phyloP scores from a whole-genome alignment of 1,139 yeast genomes.

The Zygosaccharomyces pseudobailii region DNA sequence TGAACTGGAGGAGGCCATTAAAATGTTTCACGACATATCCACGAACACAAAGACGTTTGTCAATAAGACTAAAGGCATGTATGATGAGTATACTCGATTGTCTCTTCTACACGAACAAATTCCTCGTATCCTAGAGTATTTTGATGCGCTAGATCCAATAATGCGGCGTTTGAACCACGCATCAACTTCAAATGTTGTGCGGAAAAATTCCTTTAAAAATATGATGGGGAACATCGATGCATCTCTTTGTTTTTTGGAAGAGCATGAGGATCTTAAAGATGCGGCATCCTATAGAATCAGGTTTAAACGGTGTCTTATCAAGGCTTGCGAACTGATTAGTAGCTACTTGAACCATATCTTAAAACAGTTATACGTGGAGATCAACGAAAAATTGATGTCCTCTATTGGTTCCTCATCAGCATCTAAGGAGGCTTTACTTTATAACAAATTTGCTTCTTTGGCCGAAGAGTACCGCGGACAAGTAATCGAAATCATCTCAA shows the following conservation, averaged over 20 bases:
- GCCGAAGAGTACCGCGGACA: conserved; percentile 43
- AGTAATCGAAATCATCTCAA: conserved; percentile 45
- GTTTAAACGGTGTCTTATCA: conserved; percentile 79
- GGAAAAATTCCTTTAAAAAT: conserved; percentile 47
- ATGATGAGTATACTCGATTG: conserved; percentile 48
- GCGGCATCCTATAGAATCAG: conserved; percentile 65
- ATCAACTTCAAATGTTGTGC: conserved; percentile 49
- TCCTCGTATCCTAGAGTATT: conserved; percentile 50
- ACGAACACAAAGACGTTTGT: conserved; percentile 19
- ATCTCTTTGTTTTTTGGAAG: conserved; percentile 47
- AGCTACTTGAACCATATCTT: conserved; percentile 58
- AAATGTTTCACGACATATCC: conserved; percentile 20
- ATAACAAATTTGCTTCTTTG: conserved; percentile 55
- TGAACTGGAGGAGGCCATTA: conserved; percentile 16
- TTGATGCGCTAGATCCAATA: conserved; percentile 66
- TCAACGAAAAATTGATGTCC: conserved; percentile 24
- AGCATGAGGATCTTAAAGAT: conserved; percentile 57
- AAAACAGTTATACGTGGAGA: conserved; percentile 43
- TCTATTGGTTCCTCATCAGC: conserved; percentile 32
- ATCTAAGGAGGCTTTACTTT: conserved; percentile 52
- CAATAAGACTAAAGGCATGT: conserved; percentile 39
- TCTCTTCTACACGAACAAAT: conserved; percentile 46
- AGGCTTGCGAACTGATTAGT: conserved; percentile 71
- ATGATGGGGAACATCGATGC: conserved; percentile 58
- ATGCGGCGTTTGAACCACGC: conserved; percentile 63